Evolutionary conservation across 2,329 filamentous ascomycete genomes (phyloP), one percentile per base, ranked within the genome.

Genomic region (Colletotrichum melonis): DNA sequence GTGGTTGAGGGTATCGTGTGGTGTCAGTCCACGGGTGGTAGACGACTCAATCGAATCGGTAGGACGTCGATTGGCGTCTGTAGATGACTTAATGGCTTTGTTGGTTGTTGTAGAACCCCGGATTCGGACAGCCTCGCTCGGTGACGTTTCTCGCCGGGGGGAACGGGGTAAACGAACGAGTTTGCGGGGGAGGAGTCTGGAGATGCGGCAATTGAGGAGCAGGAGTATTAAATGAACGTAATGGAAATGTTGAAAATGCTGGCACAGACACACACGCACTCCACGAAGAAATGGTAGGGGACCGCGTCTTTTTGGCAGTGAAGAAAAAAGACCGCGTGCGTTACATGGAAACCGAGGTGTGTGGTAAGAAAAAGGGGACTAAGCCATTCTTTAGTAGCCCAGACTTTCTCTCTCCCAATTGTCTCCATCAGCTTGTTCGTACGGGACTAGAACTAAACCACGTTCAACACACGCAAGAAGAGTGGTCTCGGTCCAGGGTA

Each of bases 321-420:
- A 49, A 32, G n/a, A 65, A 49, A 26, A 26, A 54, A 42, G 30
- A 66, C 8, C 55, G 56, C 35, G 32, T 49, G 32, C 22, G 56
- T 32, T 56, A 49, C 42, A 49, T 49, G 42, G 42, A 19, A 54
- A 54, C n/a, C 46, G 26, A 63, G 60, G 38, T 30, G 26, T 14
- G 42, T 35, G n/a, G 26, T 42, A 30, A 42, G 57, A 26, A 46
- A 46, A 60, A 55, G 58, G 46, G 68, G 56, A 58, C 35, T 38
- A 72, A 32, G 69, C 64, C 32, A 63, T 58, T 63, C 69, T 69
- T 72, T 72, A 72, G 69, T 69, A 72, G 64, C 57, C 35, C 64
- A 42, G 69, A 28, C 38, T 9, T 32, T 26, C 24, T 32, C 30
- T 16, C 7, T 35, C 32, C 32, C 8, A 30, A 60, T 26, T 11